Conservation (phyloP, 129 eudicot genomes). For the Dittrichia graveolens region DNA sequence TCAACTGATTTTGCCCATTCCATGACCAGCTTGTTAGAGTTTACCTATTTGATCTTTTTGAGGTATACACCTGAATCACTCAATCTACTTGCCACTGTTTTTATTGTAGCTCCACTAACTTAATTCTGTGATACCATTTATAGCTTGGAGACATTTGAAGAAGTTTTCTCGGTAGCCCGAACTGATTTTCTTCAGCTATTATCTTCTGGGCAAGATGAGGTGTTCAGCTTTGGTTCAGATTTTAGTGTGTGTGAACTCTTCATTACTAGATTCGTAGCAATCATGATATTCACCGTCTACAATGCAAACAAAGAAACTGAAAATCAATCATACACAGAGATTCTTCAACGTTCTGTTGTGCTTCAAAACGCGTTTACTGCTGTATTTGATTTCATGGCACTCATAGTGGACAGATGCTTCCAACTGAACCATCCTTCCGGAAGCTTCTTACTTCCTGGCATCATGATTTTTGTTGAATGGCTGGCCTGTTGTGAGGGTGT, state of each 20-base stretch:
- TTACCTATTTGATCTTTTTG: neutral
- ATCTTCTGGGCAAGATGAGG: conserved; percentile 63
- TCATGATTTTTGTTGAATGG: conserved; percentile 90
- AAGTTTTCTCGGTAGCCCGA: conserved; percentile 63
- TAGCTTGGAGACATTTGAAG: conserved; percentile 91
- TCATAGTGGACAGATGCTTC: conserved; percentile 63
- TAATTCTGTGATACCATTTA: conserved; percentile 14
- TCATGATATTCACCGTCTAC: conserved; percentile 77
- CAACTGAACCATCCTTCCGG: conserved; percentile 61
- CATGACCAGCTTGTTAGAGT: neutral
- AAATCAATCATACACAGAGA: conserved; percentile 83
- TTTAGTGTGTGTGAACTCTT: conserved; percentile 63
- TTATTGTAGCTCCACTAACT: conserved; percentile 6
- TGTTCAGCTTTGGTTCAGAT: conserved; percentile 63
- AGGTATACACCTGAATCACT: neutral
- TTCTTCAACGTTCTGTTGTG: conserved; percentile 77
- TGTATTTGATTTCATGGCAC: conserved; percentile 72
- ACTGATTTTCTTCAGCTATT: conserved; percentile 67
- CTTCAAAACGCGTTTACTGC: conserved; percentile 88
- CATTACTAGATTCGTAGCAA: conserved; percentile 65
- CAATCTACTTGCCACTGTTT: too few relatives aligned
- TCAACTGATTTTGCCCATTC: neutral
- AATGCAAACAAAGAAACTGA: conserved; percentile 74
- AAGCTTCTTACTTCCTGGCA: conserved; percentile 84
- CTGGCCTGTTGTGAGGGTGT: conserved; percentile 69